Percentiles rank a stretch among this genome's conserved stretches.
Conservation (phyloP, 2,329 filamentous ascomycete species). For the Aspergillus luchuensis region DNA sequence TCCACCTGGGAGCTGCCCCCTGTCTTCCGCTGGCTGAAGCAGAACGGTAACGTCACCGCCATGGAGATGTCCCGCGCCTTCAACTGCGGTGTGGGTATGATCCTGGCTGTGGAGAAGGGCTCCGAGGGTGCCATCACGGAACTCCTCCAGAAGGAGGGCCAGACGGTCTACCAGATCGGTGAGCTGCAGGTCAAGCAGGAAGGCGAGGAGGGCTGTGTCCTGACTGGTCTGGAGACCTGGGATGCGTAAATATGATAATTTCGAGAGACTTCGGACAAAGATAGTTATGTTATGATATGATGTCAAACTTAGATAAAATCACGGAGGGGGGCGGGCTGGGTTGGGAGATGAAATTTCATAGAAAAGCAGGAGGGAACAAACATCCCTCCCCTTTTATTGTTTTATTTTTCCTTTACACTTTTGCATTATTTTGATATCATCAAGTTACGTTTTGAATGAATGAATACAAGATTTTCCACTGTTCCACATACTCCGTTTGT, state of each 20-base stretch:
- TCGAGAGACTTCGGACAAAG: constrained; percentile 4
- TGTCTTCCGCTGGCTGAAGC: constrained; percentile 87
- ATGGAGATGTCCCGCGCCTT: constrained; percentile 88
- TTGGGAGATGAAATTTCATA: background rate
- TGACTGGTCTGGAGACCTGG: constrained; percentile 61
- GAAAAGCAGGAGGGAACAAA: background rate
- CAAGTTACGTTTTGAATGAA: background rate
- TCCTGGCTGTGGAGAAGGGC: constrained; percentile 71
- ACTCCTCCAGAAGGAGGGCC: constrained; percentile 67
- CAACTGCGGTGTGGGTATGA: constrained; percentile 95
- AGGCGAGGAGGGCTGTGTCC: constrained; percentile 61
- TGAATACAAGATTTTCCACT: constrained; percentile 9
- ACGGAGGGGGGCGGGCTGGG: no score
- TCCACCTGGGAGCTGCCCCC: constrained; percentile 71
- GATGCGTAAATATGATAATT: constrained; percentile 23
- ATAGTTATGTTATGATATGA: background rate
- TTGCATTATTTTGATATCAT: background rate
- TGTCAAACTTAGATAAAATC: no score
- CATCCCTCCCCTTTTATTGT: background rate
- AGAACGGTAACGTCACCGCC: constrained; percentile 66
- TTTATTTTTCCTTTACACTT: background rate
- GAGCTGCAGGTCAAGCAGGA: constrained; percentile 62
- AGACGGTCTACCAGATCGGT: constrained; percentile 77
- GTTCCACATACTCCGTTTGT: background rate
- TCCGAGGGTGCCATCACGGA: constrained; percentile 63